Conservation (phyloP, 202 grass and related monocot species). For the Digitaria exilis region DNA sequence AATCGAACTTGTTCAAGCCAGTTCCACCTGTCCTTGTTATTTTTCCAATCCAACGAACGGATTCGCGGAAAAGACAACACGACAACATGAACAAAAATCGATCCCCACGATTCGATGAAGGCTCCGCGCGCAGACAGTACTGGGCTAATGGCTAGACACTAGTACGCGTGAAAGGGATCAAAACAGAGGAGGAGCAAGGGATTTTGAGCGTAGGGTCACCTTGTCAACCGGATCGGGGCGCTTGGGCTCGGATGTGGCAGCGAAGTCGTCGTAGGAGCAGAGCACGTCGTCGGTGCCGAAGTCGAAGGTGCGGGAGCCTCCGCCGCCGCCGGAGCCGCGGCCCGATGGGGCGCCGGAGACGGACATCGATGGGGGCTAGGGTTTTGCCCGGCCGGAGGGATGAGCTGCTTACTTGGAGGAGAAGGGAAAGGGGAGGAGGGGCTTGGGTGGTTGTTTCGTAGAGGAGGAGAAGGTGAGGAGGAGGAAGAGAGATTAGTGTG, state of each 20-base stretch:
- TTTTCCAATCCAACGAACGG: background rate
- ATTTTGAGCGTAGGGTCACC: constrained; percentile 33
- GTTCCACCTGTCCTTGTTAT: background rate
- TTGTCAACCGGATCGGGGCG: constrained; percentile 73
- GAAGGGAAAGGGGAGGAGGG: background rate
- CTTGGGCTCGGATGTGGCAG: constrained; percentile 57
- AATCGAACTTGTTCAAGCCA: background rate
- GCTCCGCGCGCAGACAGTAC: background rate
- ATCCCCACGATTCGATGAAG: background rate
- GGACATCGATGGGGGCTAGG: constrained; percentile 53
- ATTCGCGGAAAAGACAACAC: background rate
- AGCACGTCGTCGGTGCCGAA: constrained; percentile 91
- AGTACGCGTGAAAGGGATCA: background rate
- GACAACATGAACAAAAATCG: background rate
- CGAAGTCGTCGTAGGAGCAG: constrained; percentile 93
- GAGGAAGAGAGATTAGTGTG: background rate
- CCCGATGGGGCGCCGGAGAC: constrained; percentile 47
- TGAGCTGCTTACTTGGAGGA: constrained; percentile 22
- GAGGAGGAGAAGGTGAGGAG: background rate
- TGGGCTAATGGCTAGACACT: background rate
- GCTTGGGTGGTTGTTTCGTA: background rate
- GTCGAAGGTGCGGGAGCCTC: constrained; percentile 70
- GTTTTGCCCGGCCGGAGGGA: constrained; percentile 18
- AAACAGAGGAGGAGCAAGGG: background rate
- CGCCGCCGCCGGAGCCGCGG: constrained; percentile 50